Percentiles rank a stretch among this genome's conserved stretches.
These are phyloP conservation scores for Lipomyces yamadae DNA, from an alignment of 805 yeast species.

Conservation along the genomic window DNA sequence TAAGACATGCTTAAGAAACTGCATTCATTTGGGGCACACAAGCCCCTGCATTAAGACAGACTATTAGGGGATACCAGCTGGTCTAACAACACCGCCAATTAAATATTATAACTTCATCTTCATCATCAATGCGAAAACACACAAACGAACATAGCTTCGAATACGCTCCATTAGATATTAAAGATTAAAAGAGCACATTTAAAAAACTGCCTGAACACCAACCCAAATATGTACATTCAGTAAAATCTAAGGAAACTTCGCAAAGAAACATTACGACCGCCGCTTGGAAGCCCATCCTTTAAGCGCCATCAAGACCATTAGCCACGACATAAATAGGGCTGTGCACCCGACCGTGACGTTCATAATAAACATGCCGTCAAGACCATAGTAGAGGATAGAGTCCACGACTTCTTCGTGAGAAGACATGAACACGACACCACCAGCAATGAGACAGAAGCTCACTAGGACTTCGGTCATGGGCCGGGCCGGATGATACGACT, in stretches of 20 bases:
- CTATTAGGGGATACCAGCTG: no score
- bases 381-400: conserved; percentile 80
- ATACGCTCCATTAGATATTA: neutral
- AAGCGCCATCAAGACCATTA: conserved; percentile 63
- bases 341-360: conserved; percentile 82
- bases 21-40: neutral
- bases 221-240: conserved; percentile 3
- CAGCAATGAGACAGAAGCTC: conserved; percentile 78
- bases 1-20: neutral
- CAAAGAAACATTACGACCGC: conserved; percentile 14
- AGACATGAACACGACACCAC: conserved; percentile 92
- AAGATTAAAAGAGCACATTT: neutral
- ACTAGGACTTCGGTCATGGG: conserved; percentile 88
- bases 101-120: no score
- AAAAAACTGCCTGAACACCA: neutral
- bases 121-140: neutral
- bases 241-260: neutral
- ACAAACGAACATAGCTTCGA: neutral
- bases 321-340: conserved; percentile 86
- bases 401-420: conserved; percentile 84
- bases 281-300: conserved; percentile 44
- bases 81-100: no score
- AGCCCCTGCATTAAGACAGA: no score
- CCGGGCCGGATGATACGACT: conserved; percentile 55
- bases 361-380: conserved; percentile 87